Base-by-base conservation (phyloP, 441 rosid species). In the Erodium texanum region DNA sequence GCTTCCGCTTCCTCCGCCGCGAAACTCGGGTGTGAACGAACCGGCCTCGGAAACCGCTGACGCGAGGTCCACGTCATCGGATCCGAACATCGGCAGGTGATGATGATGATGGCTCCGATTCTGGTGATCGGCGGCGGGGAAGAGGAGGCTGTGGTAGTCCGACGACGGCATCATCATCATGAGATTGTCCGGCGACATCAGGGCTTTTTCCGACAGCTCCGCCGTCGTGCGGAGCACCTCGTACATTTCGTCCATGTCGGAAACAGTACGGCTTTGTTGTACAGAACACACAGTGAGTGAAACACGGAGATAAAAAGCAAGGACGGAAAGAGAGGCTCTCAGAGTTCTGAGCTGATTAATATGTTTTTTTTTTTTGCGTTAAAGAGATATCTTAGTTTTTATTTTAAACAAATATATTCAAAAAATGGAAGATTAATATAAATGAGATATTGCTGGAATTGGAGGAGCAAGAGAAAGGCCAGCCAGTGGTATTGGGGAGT, bases 161-260 rank as follows among this genome's bases (percentile, higher is more conserved):
- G 81, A 71, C 4, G 85, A 84, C 59, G 59, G 59, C 59, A 52
- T n/a, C 59, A 52, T 52, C 18, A 86, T 74, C 68, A 93, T 75
- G 48, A 86, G 82, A 75, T 74, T 79, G 48, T 93, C 97, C 75
- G 89, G 98, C 3, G 90, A 85, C 81, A 87, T 65, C 82, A 84
- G 71, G 8, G 88, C 66, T 71, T 77, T 80, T 45, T 89, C 96
- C 5, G 84, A 71, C 68, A 83, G 86, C 4, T 84, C 96, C 62
- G 73, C 85, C 62, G 82, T 23, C 10, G 89, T 74, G 67, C 83
- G 87, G 65, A 80, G 80, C 59, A 52, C 59, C 62, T 93, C 92
- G 66, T 82, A 92, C 85, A 85, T 79, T 80, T 83, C 86, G 68
- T 92, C 98, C 98, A 92, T 92, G 12, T 59, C 36, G 29, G 3